Evolutionary conservation across 495 filamentous ascomycete genomes (phyloP).

Genomic region (Podospora fimiseda): DNA sequence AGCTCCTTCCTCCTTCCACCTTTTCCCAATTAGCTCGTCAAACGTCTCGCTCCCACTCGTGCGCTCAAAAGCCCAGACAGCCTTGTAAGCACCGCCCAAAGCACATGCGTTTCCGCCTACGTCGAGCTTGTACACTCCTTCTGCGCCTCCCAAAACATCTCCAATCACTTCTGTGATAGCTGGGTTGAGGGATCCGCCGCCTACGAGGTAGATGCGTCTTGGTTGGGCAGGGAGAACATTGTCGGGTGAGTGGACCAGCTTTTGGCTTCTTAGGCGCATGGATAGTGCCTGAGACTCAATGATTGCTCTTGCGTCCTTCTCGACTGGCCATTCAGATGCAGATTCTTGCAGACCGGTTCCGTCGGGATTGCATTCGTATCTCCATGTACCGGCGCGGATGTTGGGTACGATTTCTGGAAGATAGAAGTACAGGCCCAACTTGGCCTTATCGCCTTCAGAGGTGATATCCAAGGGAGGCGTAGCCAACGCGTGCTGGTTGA

Average conservation of each 20-base stretch:
- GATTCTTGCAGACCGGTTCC: slow-evolving; percentile 44
- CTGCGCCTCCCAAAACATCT: slow-evolving; percentile 78
- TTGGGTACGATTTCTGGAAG: slow-evolving; percentile 95
- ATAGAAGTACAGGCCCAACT: slow-evolving; percentile 88
- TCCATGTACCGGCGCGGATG: slow-evolving; percentile 73
- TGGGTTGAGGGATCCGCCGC: slow-evolving; percentile 80
- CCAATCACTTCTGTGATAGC: slow-evolving; percentile 77
- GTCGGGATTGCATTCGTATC: slow-evolving; percentile 59
- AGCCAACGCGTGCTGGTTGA: slow-evolving; percentile 61
- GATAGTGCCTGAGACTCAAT: slow-evolving; percentile 92
- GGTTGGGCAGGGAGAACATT: slow-evolving; percentile 68
- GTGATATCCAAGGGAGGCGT: slow-evolving; percentile 62
- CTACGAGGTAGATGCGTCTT: slow-evolving; percentile 84
- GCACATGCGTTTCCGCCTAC: slow-evolving; percentile 96
- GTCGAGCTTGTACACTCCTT: slow-evolving; percentile 87
- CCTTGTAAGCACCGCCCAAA: slow-evolving; percentile 92
- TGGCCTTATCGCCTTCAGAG: slow-evolving; percentile 51
- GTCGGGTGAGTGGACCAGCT: slow-evolving; percentile 56
- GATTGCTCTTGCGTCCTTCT: slow-evolving; percentile 76
- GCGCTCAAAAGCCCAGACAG: slow-evolving; percentile 82
- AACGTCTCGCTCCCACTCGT: slow-evolving; percentile 59
- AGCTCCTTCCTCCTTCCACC: slow-evolving; percentile 82
- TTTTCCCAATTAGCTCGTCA: slow-evolving; percentile 71
- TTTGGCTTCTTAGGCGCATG: slow-evolving; percentile 73
- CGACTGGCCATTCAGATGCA: slow-evolving; percentile 28